Base-by-base conservation (phyloP, 192 early-diverging fungal species). In the Umbelopsis sp. region DNA sequence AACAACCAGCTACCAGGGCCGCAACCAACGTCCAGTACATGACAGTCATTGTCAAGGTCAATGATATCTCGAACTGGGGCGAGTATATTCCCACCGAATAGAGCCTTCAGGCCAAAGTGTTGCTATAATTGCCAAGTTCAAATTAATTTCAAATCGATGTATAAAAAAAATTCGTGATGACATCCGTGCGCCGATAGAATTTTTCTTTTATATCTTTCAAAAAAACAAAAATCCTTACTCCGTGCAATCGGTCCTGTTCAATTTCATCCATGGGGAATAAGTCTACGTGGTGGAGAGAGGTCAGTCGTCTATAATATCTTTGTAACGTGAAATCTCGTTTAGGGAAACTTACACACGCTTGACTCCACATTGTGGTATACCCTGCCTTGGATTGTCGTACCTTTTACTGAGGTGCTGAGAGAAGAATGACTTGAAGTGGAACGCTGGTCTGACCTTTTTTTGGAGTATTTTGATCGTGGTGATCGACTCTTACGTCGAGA, bases 1-100 rank as follows among this genome's bases (percentile, higher is more conserved):
- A 74, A 34, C n/a, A 69, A 36, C 73, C 73, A 74, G n/a, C 66
- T 69, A 41, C 73, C 73, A 29, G 73, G 68, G 16, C 73, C 73
- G 41, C 73, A 74, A 25, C 73, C 73, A 47, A 74, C 44, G 36
- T 74, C 73, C 31, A 74, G 45, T 38, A 68, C 66, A 9, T 69
- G 32, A 12, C 53, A 52, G 43, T 72, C 17, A 7, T 66, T 36
- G 9, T 59, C 38, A 16, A 74, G 68, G 31, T 74, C 73, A 22
- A 74, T 26, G 7, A 14, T 9, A 7, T 29, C 45, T 10, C 68
- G 54, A 7, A 49, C 32, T 2, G 54, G 36, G 34, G 22, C 26
- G 2, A 71, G 43, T 12, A 74, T 6, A 36, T 74, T 69, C 24
- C 73, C 68, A 74, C 29, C 29, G 31, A 62, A 62, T 3, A 62